Base-by-base conservation (phyloP, 495 filamentous ascomycete species). In the Aspergillus steynii region DNA sequence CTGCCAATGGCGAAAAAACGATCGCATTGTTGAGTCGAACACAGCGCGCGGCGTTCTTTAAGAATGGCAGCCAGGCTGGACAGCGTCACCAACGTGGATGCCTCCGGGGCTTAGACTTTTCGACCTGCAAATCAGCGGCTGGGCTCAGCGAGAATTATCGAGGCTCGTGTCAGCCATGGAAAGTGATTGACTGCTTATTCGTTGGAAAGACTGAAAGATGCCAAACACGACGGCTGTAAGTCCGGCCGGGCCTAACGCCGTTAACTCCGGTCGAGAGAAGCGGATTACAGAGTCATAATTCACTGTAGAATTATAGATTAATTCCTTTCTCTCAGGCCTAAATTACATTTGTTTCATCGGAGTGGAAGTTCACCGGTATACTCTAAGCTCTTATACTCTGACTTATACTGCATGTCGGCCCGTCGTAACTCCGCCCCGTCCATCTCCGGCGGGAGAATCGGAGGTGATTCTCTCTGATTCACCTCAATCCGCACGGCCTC, bases 401-500 rank as follows among this genome's bases (percentile, higher is more conserved):
- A 20, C 20, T 20, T 20, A 20, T 20, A 20, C 20, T 20, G 20
- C 20, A 20, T 28, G 6, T 66, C 74, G 73, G 73, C 59, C 74
- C 74, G 69, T 69, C 53, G 48, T 71, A 71, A 64, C 59, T 73
- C 74, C 74, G 74, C 65, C 20, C 59, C 34, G 34, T 56, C 55
- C 29, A 58, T 42, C 29, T 50, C 66, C 20, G 20, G 20, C 20
- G 20, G 20, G 20, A 20, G 20, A 20, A 68, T 58, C 64, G 63
- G 45, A 12, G 14, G 47, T 68, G 55, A 63, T 71, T 70, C 68
- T 71, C 66, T 26, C 45, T 37, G 7, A 1, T 28, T 56, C 34
- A 25, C 20, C 12, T 31, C 34, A 57, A 20, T 20, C 20, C 20
- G 20, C 20, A 20, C 20, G 20, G 20, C 20, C 20, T 20, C 20